These are phyloP conservation scores for Phytophthora syringae DNA, from an alignment of 352 stramenopile genomes.

Conservation along the genomic window DNA sequence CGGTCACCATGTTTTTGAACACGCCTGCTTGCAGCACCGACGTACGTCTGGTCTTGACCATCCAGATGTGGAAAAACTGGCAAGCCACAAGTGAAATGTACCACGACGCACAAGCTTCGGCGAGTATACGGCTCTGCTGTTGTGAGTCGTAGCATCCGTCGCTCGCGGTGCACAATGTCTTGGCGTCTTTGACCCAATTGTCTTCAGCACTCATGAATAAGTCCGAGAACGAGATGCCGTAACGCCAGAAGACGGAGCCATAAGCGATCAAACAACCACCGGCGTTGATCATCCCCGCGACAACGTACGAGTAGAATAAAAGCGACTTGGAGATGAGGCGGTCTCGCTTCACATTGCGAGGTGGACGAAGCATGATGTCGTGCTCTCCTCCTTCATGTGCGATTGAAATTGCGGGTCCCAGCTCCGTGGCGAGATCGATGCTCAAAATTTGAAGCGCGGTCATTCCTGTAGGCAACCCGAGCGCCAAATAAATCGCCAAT, in stretches of 20 bases:
- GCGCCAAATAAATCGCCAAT: slow-evolving; percentile 77
- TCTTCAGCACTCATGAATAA: slow-evolving; percentile 45
- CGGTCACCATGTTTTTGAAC: slow-evolving; percentile 81
- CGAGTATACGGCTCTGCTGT: slow-evolving; percentile 59
- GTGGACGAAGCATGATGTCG: slow-evolving; percentile 80
- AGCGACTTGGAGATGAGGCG: slow-evolving; percentile 82
- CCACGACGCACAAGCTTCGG: slow-evolving; percentile 67
- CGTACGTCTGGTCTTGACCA: slow-evolving; percentile 85
- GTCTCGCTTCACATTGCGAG: slow-evolving; percentile 73
- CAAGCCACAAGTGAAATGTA: slow-evolving; percentile 77
- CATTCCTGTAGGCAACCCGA: slow-evolving; percentile 81
- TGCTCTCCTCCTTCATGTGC: slow-evolving; percentile 81
- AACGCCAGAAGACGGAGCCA: slow-evolving; percentile 42
- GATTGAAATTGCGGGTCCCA: slow-evolving; percentile 89
- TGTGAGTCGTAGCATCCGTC: slow-evolving; percentile 41
- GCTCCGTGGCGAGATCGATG: slow-evolving; percentile 91
- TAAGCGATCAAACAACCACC: slow-evolving; percentile 48
- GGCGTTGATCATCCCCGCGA: slow-evolving; percentile 86
- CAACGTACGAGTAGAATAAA: slow-evolving; percentile 82
- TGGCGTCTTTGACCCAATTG: slow-evolving; percentile 34
- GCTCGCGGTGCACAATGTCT: slow-evolving; percentile 34
- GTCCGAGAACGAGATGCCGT: slow-evolving; percentile 44
- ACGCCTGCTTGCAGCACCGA: slow-evolving; percentile 75
- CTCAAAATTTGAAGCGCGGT: slow-evolving; percentile 89
- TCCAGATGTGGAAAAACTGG: no score